phyloP scores from a whole-genome alignment of 257 asterid species.

The Solanum pimpinellifolium region DNA sequence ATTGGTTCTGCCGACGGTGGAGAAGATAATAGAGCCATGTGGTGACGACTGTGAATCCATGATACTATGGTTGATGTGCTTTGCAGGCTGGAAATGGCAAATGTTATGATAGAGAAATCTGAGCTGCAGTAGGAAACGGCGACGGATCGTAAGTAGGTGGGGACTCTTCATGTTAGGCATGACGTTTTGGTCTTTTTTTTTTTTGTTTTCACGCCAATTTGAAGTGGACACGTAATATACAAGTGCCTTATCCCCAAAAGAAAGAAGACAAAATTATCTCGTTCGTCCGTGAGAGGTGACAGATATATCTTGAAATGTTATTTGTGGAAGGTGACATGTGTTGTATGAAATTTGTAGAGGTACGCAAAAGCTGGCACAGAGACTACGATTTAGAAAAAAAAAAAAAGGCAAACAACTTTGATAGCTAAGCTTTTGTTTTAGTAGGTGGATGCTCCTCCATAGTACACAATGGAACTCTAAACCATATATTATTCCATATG shows the following conservation, averaged over 20 bases:
- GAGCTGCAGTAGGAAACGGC: background rate
- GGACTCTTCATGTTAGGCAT: background rate
- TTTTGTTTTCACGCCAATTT: no score
- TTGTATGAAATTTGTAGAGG: no score
- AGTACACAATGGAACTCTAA: background rate
- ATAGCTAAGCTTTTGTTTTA: background rate
- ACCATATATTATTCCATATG: no score
- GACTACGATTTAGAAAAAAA: no score
- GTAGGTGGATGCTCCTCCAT: background rate
- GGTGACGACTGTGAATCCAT: slow-evolving; percentile 20
- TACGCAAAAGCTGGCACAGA: no score
- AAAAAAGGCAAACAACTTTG: background rate
- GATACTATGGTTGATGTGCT: background rate
- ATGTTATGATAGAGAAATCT: background rate
- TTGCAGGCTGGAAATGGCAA: background rate
- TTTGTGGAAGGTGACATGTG: no score
- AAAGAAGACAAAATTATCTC: background rate
- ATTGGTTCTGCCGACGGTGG: slow-evolving; percentile 47
- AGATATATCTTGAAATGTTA: no score
- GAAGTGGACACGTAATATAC: background rate
- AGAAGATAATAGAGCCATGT: slow-evolving; percentile 51
- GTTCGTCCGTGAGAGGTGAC: fast-evolving
- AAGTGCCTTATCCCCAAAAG: background rate
- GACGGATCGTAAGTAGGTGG: background rate
- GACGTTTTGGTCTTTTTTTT: background rate